Base-by-base conservation (phyloP, 306 rosid genomes). In the Trifolium subterraneum region DNA sequence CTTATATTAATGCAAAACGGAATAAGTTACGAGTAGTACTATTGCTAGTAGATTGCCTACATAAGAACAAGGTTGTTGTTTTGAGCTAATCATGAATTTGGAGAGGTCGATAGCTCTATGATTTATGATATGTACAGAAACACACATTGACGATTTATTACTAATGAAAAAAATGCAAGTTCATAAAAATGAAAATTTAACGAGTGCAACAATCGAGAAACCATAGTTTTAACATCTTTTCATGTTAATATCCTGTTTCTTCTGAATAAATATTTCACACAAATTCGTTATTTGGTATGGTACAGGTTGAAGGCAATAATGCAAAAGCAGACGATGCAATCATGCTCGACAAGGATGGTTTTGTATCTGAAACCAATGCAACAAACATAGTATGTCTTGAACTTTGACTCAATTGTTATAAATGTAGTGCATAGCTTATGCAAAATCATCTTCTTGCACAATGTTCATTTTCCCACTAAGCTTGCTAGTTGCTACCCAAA, bases 361-460 rank as follows among this genome's bases (percentile, higher is more conserved):
- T 76, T 80, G 89, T 89, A 29, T 92, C 96, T 20, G 96, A 89
- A 86, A 92, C 97, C 73, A 89, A 89, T 73, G 97, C 96, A 35
- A 88, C 93, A 14, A 92, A 92, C 77, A 86, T 92, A 15, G 97
- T 92, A 86, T 85, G 96, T 71, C 51, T 66, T 29, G 63, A 25
- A 51, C 54, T 55, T 83, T 71, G 36, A 44, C 73, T 73, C 77
- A 69, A 8, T n/a, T 71, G 71, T 70, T 55, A 42, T 58, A 19
- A 41, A 47, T 27, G 16, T 67, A 33, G 20, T 20, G 44, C 13
- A 42, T 12, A 42, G 6, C n/a, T 12, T 42, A 42, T 12, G 78
- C 15, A 79, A 50, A 60, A 20, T 44, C 58, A 42, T 54, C n/a
- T 23, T 15, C 79, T 56, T 56, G 13, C 16, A 47, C 31, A 10